A percentile compares a stretch with the other conserved stretches of the same genome.
Conservation (phyloP, 2,329 filamentous ascomycete species). For the Alternaria brassicicola region DNA sequence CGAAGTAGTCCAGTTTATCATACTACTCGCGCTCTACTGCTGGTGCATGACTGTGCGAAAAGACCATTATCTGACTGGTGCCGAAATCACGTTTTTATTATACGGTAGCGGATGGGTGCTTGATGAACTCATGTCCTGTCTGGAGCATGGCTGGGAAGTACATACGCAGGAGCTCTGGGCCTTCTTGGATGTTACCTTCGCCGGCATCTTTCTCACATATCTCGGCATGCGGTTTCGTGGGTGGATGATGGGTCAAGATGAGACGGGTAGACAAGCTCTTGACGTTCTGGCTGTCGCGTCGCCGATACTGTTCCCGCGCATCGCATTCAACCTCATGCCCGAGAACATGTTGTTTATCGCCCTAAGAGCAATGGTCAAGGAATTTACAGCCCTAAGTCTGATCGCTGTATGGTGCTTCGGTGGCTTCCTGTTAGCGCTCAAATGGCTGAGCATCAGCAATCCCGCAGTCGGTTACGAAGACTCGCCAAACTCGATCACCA, state of each 20-base stretch:
- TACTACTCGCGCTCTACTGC: conserved; percentile 72
- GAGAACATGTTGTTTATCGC: conserved; percentile 86
- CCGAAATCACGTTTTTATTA: conserved; percentile 72
- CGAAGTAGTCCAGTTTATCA: conserved; percentile 74
- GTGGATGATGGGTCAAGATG: conserved; percentile 57
- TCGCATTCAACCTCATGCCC: conserved; percentile 82
- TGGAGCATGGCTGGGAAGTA: conserved; percentile 78
- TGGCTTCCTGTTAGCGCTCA: conserved; percentile 78
- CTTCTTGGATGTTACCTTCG: conserved; percentile 81
- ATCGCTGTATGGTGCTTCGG: conserved; percentile 83
- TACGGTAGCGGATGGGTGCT: conserved; percentile 81
- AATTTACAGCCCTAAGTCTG: conserved; percentile 78
- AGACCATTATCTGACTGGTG: conserved; percentile 59
- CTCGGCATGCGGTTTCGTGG: conserved; percentile 71
- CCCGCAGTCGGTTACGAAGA: conserved; percentile 37
- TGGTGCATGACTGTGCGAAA: conserved; percentile 73
- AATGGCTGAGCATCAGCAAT: conserved; percentile 69
- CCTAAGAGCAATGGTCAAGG: conserved; percentile 81
- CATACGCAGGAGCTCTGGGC: conserved; percentile 91
- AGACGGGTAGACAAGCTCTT: conserved; percentile 68
- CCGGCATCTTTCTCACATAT: conserved; percentile 73
- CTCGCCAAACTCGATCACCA: conserved; percentile 67
- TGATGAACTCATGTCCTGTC: conserved; percentile 76
- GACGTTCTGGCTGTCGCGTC: conserved; percentile 81
- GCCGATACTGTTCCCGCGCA: conserved; percentile 75